phyloP scores from a whole-genome alignment of 208 protist genomes.

The Trypanosomatidae sp. region DNA sequence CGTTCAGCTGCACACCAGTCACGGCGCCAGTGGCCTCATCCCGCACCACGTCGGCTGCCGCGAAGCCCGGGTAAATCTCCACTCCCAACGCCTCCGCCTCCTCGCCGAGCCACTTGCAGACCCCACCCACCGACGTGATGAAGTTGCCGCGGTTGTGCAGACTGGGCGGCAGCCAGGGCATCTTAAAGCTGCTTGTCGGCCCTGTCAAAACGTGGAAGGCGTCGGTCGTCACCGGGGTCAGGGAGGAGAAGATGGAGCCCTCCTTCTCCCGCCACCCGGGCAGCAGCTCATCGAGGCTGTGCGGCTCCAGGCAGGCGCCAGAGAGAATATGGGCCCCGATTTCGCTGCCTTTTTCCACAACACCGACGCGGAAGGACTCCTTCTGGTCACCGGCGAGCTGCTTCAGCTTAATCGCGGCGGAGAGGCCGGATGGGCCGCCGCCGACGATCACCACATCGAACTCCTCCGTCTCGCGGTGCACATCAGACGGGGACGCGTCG shows the following conservation, averaged over 20 bases:
- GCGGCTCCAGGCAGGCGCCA: conserved; percentile 97
- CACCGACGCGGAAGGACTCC: conserved; percentile 88
- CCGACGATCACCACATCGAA: conserved; percentile 98
- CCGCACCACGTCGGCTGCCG: conserved; percentile 85
- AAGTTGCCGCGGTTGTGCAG: conserved; percentile 96
- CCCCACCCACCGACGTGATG: conserved; percentile 93
- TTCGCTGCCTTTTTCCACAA: conserved; percentile 97
- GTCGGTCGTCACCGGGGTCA: conserved; percentile 93
- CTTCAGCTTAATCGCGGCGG: conserved; percentile 95
- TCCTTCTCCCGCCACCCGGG: conserved; percentile 92
- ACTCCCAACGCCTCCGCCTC: conserved; percentile 96
- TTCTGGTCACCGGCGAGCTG: conserved; percentile 85
- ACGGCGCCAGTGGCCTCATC: conserved; percentile 43
- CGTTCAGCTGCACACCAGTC: conserved; percentile 75
- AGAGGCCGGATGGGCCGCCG: conserved; percentile 94
- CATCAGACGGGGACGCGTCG: too few relatives aligned
- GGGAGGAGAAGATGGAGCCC: conserved; percentile 52
- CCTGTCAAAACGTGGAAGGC: conserved; percentile 85
- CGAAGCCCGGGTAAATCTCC: conserved; percentile 96
- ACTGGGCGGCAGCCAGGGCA: conserved; percentile 70
- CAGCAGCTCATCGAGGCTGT: conserved; percentile 95
- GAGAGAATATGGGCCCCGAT: conserved; percentile 97
- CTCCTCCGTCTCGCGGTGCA: conserved; percentile 90
- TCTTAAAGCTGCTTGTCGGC: conserved; percentile 37
- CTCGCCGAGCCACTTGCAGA: conserved; percentile 94